Evolutionary conservation across 306 rosid species (phyloP).

Genomic region (Crataegus laevigata): DNA sequence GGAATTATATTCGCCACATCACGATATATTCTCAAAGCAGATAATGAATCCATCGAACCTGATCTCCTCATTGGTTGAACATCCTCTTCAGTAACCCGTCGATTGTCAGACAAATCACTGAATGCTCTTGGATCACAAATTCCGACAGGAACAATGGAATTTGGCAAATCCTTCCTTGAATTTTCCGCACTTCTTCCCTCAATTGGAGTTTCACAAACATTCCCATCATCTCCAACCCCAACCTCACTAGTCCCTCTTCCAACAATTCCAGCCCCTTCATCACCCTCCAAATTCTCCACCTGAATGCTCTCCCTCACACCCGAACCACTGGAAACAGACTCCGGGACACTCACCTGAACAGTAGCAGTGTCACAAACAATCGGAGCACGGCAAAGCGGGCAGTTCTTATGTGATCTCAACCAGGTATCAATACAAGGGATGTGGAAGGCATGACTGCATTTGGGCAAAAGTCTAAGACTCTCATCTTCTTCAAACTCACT

Average conservation of each 20-base stretch:
- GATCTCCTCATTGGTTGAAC: slow-evolving; percentile 34
- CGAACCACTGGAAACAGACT: slow-evolving; percentile 10
- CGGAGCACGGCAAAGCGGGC: slow-evolving; percentile 49
- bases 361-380: slow-evolving; percentile 20
- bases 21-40: slow-evolving; percentile 18
- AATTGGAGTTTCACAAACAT: background rate
- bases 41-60: slow-evolving; percentile 30
- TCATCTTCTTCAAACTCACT: slow-evolving; percentile 63
- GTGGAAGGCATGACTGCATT: slow-evolving; percentile 65
- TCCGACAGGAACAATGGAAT: slow-evolving; percentile 1
- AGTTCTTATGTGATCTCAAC: slow-evolving; percentile 41
- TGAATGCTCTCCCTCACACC: slow-evolving; percentile 14
- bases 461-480: slow-evolving; percentile 56
- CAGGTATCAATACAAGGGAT: slow-evolving; percentile 39
- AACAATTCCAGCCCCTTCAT: background rate
- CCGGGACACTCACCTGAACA: slow-evolving; percentile 2
- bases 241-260: slow-evolving; percentile 21
- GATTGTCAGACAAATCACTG: slow-evolving; percentile 14
- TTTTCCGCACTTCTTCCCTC: slow-evolving; percentile 8
- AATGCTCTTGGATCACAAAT: slow-evolving; percentile 15
- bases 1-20: slow-evolving; percentile 19
- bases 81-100: slow-evolving; percentile 18
- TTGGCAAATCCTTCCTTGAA: slow-evolving; percentile 7
- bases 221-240: slow-evolving; percentile 13
- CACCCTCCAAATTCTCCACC: slow-evolving; percentile 14